A percentile compares a stretch with the other conserved stretches of the same genome.
These are phyloP conservation scores for Malus asiatica DNA, from an alignment of 306 rosid genomes.

Conservation along the genomic window DNA sequence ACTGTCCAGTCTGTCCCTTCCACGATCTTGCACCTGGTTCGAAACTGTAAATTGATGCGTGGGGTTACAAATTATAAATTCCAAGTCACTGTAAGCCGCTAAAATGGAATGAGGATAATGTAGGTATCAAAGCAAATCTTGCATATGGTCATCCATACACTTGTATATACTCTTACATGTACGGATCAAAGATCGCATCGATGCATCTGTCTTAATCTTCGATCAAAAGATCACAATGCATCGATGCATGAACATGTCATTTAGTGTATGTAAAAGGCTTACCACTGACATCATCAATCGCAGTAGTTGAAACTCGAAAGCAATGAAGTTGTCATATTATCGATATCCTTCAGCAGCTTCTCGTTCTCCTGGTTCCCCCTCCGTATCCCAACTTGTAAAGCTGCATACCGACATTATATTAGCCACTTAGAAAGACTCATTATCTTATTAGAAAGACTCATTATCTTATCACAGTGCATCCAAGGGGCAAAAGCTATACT, in stretches of 20 bases:
- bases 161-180: background rate
- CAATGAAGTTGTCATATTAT: conserved; percentile 39
- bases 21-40: background rate
- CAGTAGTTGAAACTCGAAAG: conserved; percentile 34
- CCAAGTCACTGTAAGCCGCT: conserved; percentile 4
- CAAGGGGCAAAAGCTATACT: background rate
- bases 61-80: background rate
- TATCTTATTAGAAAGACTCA: background rate
- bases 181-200: background rate
- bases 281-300: conserved; percentile 28
- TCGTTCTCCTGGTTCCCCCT: conserved; percentile 45
- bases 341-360: conserved; percentile 49
- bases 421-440: background rate
- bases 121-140: background rate
- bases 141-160: background rate
- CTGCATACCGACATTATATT: conserved; percentile 29
- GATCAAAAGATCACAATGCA: background rate
- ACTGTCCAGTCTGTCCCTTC: conserved; percentile 4
- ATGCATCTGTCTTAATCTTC: background rate
- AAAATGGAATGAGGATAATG: background rate
- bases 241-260: background rate
- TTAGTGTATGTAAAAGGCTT: conserved; percentile 7
- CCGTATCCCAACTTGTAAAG: conserved; percentile 43
- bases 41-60: background rate
- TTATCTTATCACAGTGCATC: background rate